Evolutionary conservation across 345 rosid species (phyloP).

Genomic region (Linum tenue): DNA sequence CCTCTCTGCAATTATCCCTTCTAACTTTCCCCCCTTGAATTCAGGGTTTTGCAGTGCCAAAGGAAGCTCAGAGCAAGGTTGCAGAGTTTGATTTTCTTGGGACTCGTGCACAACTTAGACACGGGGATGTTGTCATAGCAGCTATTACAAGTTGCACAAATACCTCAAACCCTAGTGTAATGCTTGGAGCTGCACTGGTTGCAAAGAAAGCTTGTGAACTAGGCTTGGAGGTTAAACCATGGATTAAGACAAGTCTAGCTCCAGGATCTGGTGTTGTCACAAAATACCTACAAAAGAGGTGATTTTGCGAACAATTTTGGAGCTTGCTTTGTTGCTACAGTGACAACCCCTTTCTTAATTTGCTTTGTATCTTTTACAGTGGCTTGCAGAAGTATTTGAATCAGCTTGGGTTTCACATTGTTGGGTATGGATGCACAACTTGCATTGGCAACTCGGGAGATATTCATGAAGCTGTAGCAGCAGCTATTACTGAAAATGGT

Average conservation of each 20-base stretch:
- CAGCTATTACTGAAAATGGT: constrained; percentile 78
- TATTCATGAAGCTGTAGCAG: constrained; percentile 65
- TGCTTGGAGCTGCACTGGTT: constrained; percentile 96
- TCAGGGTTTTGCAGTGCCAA: constrained; percentile 78
- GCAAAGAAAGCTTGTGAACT: constrained; percentile 87
- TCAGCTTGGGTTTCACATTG: constrained; percentile 71
- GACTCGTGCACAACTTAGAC: constrained; percentile 58
- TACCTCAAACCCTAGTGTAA: constrained; percentile 91
- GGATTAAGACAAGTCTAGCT: constrained; percentile 90
- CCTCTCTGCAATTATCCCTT: background rate
- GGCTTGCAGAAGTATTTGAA: constrained; percentile 75
- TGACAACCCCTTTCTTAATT: constrained; percentile 14
- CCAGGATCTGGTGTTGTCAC: constrained; percentile 97
- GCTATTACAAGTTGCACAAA: constrained; percentile 97
- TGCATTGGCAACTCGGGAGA: constrained; percentile 94
- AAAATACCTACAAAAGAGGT: constrained; percentile 71
- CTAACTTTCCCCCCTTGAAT: background rate
- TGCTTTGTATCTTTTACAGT: constrained; percentile 24
- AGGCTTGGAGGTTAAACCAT: constrained; percentile 84
- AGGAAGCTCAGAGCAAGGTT: constrained; percentile 66
- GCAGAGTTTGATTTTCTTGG: constrained; percentile 59
- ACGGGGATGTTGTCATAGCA: constrained; percentile 89
- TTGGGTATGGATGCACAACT: constrained; percentile 94
- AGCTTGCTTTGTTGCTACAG: background rate
- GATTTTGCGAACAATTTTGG: background rate